Evolutionary conservation across 306 rosid genomes (phyloP).

Genomic region (Inga oerstediana): DNA sequence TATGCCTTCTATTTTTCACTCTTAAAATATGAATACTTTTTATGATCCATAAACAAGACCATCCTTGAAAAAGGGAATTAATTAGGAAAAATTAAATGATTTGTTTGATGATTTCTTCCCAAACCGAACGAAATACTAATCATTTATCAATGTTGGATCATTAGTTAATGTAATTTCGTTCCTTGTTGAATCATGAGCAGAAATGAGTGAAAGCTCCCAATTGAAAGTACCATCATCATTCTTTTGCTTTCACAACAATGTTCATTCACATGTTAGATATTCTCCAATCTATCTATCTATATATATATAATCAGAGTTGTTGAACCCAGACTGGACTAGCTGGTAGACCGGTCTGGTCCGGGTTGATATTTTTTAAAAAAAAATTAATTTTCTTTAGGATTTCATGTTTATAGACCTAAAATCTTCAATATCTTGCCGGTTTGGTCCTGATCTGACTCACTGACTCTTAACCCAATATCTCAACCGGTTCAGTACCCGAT

Average conservation of each 20-base stretch:
- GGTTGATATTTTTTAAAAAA: too few relatives aligned
- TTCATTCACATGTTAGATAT: conserved; percentile 17
- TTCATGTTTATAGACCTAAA: too few relatives aligned
- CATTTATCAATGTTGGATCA: not conserved
- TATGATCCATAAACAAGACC: not conserved
- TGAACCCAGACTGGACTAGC: too few relatives aligned
- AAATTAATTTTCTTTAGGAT: too few relatives aligned
- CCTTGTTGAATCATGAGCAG: conserved; percentile 20
- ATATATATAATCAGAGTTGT: too few relatives aligned
- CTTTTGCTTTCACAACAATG: conserved; percentile 28
- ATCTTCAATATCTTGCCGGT: too few relatives aligned
- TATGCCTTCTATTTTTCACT: not conserved
- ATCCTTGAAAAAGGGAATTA: not conserved
- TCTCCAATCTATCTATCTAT: too few relatives aligned
- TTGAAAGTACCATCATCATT: conserved; percentile 31
- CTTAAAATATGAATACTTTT: not conserved
- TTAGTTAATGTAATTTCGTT: conserved; percentile 18
- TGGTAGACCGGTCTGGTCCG: too few relatives aligned
- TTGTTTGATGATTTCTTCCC: not conserved
- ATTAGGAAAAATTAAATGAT: not conserved
- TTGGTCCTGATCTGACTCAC: too few relatives aligned
- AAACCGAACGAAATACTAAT: not conserved
- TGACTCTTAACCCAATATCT: too few relatives aligned
- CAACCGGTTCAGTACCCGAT: too few relatives aligned
- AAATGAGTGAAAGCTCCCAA: conserved; percentile 38